phyloP scores from a whole-genome alignment of 805 yeast genomes.

The Kodamaea neixiangensis region DNA sequence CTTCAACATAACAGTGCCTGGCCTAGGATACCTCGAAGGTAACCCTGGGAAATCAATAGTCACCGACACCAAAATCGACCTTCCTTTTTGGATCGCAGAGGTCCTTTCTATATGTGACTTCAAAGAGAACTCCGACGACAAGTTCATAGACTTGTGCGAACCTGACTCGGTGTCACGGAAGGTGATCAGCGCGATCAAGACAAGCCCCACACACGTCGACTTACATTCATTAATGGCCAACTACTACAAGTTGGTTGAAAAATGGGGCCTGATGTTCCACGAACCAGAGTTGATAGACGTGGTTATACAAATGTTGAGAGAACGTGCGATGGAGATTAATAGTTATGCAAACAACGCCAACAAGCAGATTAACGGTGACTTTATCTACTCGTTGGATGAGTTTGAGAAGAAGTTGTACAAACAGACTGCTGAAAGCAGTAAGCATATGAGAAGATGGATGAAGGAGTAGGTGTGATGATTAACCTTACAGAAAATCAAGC shows the following conservation, averaged over 20 bases:
- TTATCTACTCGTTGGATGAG: conserved; percentile 70
- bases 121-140: conserved; percentile 38
- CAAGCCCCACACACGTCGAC: conserved; percentile 68
- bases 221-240: conserved; percentile 64
- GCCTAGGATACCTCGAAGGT: conserved; percentile 84
- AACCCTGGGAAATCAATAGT: conserved; percentile 63
- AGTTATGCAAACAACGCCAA: conserved; percentile 62
- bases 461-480: conserved; percentile 16
- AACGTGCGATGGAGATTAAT: conserved; percentile 69
- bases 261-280: conserved; percentile 74
- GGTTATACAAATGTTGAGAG: conserved; percentile 53
- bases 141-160: conserved; percentile 65
- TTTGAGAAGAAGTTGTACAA: conserved; percentile 66
- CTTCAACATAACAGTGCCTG: conserved; percentile 77
- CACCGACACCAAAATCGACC: conserved; percentile 64
- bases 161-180: conserved; percentile 69
- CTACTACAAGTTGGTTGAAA: conserved; percentile 67
- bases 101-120: conserved; percentile 56
- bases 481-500: neutral
- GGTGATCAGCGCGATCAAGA: conserved; percentile 79
- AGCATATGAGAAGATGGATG: conserved; percentile 40
- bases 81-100: conserved; percentile 90
- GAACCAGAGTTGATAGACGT: conserved; percentile 63
- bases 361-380: conserved; percentile 50
- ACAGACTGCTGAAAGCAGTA: conserved; percentile 50